Evolutionary conservation across 805 yeast genomes (phyloP).

Genomic region (Pichia ethanolica): DNA sequence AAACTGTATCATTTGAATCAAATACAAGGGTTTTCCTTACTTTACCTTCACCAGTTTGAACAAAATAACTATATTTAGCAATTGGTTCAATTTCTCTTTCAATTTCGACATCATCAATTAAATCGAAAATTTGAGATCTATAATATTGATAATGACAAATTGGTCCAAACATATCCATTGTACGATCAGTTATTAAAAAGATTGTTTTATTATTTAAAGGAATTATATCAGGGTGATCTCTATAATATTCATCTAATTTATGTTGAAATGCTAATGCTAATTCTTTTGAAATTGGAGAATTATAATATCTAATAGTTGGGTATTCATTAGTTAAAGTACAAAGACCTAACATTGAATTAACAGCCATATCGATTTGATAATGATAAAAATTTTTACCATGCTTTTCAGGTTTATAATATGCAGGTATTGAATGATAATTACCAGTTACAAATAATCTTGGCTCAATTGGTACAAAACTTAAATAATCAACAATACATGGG

Average conservation of each 20-base stretch:
- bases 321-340: conserved; percentile 81
- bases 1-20: conserved; percentile 22
- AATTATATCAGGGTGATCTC: conserved; percentile 60
- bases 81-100: conserved; percentile 21
- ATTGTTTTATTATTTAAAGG: conserved; percentile 44
- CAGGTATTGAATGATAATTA: conserved; percentile 52
- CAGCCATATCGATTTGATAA: conserved; percentile 49
- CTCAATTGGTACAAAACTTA: conserved; percentile 61
- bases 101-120: conserved; percentile 27
- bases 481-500: conserved; percentile 27
- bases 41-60: conserved; percentile 22
- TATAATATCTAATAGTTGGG: conserved; percentile 74
- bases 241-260: conserved; percentile 67
- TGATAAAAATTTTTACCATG: conserved; percentile 56
- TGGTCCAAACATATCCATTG: conserved; percentile 78
- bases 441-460: conserved; percentile 65
- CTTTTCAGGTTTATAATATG: conserved; percentile 56
- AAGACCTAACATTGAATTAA: conserved; percentile 58
- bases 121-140: conserved; percentile 87
- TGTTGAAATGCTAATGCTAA: conserved; percentile 68
- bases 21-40: conserved; percentile 21
- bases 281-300: conserved; percentile 41
- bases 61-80: conserved; percentile 21
- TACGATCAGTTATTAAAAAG: conserved; percentile 72
- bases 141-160: conserved; percentile 83